Evolutionary conservation across 106 monocot species (phyloP).

Genomic region (Narthecium ossifragum): DNA sequence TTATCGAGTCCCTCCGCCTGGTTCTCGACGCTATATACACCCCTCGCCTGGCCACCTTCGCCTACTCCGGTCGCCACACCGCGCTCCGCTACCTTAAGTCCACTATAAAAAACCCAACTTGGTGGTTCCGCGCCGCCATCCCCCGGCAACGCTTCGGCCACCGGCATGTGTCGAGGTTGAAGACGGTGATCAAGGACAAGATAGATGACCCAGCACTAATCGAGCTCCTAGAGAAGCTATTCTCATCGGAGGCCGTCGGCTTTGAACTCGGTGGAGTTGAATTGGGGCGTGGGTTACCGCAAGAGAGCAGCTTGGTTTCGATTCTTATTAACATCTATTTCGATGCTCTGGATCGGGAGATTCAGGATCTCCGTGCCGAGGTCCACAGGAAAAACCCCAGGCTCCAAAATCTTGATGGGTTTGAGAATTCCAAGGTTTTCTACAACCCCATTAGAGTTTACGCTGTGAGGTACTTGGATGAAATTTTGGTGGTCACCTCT

Average conservation of each 20-base stretch:
- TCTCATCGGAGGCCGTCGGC: slow-evolving; percentile 26
- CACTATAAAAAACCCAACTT: slow-evolving; percentile 55
- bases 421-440: slow-evolving; percentile 34
- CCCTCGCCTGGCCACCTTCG: slow-evolving; percentile 55
- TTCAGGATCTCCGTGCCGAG: slow-evolving; percentile 50
- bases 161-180: slow-evolving; percentile 34
- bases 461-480: slow-evolving; percentile 87
- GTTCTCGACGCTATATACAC: slow-evolving; percentile 54
- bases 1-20: slow-evolving; percentile 49
- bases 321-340: slow-evolving; percentile 82
- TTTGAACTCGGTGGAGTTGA: slow-evolving; percentile 66
- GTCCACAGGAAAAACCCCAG: slow-evolving; percentile 52
- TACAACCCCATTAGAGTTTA: slow-evolving; percentile 75
- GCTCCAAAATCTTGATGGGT: slow-evolving; percentile 5
- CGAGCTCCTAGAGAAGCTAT: slow-evolving; percentile 33
- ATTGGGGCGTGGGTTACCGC: slow-evolving; percentile 63
- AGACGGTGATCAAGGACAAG: slow-evolving; percentile 34
- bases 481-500: slow-evolving; percentile 71
- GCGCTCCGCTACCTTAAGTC: slow-evolving; percentile 76
- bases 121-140: slow-evolving; percentile 73
- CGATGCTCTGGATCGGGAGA: slow-evolving; percentile 51
- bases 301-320: slow-evolving; percentile 49
- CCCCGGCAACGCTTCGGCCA: slow-evolving; percentile 29
- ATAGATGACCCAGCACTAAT: slow-evolving; percentile 48
- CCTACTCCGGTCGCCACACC: slow-evolving; percentile 83